These are phyloP conservation scores for Helenozyma rhizophorensis DNA, from an alignment of 805 yeast species.

Conservation along the genomic window DNA sequence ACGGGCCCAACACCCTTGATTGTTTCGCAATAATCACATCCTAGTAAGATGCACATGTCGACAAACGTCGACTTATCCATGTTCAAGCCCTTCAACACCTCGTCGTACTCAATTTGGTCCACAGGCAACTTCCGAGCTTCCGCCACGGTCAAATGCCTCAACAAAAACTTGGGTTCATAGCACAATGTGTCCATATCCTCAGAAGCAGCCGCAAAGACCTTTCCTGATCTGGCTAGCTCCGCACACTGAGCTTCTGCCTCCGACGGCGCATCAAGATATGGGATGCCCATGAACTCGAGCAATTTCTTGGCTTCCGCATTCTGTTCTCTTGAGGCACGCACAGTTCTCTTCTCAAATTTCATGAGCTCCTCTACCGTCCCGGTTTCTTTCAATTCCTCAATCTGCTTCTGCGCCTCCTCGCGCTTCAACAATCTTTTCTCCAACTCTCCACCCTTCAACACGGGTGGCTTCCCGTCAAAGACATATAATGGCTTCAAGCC, in stretches of 20 bases:
- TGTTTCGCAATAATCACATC: conserved; percentile 97
- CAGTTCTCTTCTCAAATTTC: conserved; percentile 80
- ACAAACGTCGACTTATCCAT: conserved; percentile 70
- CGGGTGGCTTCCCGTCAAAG: conserved; percentile 97
- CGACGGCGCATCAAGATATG: conserved; percentile 89
- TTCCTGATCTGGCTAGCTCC: conserved; percentile 79
- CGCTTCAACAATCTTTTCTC: conserved; percentile 78
- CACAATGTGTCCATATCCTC: conserved; percentile 99
- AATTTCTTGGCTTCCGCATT: conserved; percentile 89
- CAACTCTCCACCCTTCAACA: conserved; percentile 86
- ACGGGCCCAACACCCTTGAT: conserved; percentile 95
- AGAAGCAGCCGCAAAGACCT: conserved; percentile 94
- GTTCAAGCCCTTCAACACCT: conserved; percentile 74
- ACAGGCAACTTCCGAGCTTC: conserved; percentile 93
- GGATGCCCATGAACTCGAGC: conserved; percentile 88
- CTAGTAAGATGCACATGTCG: conserved; percentile 87
- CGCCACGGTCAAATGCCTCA: conserved; percentile 89
- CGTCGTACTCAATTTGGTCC: conserved; percentile 67
- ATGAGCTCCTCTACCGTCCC: conserved; percentile 75
- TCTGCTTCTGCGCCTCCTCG: conserved; percentile 75
- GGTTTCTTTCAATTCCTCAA: conserved; percentile 72
- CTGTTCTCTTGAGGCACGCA: conserved; percentile 82
- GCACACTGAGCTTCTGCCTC: conserved; percentile 99
- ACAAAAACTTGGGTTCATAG: conserved; percentile 75
- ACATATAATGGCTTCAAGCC: conserved; percentile 97